Percentiles rank a stretch among this genome's conserved stretches.
phyloP scores from a whole-genome alignment of 768 basidiomycete genomes.

The Panaeolus papilionaceus region DNA sequence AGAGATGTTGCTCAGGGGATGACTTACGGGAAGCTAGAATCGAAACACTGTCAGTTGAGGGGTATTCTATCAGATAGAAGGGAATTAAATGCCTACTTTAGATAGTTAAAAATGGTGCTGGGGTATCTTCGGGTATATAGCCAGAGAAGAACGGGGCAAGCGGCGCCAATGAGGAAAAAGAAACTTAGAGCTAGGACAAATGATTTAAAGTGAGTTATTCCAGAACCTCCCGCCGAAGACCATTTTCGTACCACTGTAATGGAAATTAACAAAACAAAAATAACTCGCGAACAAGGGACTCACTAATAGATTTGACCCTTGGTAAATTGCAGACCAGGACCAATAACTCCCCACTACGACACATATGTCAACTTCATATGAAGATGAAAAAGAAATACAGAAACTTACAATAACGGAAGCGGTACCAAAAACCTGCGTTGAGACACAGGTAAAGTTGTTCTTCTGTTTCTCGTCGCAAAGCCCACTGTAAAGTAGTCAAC shows the following conservation, averaged over 20 bases:
- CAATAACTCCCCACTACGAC: constrained; percentile 67
- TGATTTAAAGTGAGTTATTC: constrained; percentile 5
- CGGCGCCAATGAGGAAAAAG: constrained; percentile 78
- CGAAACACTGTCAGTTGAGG: constrained; percentile 17
- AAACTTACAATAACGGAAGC: constrained; percentile 65
- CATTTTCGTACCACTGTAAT: background rate
- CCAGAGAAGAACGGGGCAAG: constrained; percentile 69
- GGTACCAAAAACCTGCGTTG: constrained; percentile 56
- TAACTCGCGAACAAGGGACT: constrained; percentile 24
- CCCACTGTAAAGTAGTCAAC: constrained; percentile 37
- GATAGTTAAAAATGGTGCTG: constrained; percentile 64
- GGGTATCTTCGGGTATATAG: constrained; percentile 68
- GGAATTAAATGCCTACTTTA: constrained; percentile 56
- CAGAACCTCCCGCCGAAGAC: background rate
- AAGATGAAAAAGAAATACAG: constrained; percentile 26
- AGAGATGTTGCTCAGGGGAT: background rate
- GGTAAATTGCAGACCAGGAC: constrained; percentile 64
- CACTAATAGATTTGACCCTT: constrained; percentile 65
- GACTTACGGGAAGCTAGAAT: constrained; percentile 54
- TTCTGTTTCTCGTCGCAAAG: constrained; percentile 53
- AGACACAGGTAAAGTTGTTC: constrained; percentile 58
- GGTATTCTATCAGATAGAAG: constrained; percentile 7
- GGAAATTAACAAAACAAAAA: constrained; percentile 1
- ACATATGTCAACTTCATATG: constrained; percentile 23
- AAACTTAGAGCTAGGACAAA: constrained; percentile 53